Percentiles rank a stretch among this genome's conserved stretches.
phyloP scores from a whole-genome alignment of 2,329 filamentous ascomycete species.

The Knoxdaviesia capensis region DNA sequence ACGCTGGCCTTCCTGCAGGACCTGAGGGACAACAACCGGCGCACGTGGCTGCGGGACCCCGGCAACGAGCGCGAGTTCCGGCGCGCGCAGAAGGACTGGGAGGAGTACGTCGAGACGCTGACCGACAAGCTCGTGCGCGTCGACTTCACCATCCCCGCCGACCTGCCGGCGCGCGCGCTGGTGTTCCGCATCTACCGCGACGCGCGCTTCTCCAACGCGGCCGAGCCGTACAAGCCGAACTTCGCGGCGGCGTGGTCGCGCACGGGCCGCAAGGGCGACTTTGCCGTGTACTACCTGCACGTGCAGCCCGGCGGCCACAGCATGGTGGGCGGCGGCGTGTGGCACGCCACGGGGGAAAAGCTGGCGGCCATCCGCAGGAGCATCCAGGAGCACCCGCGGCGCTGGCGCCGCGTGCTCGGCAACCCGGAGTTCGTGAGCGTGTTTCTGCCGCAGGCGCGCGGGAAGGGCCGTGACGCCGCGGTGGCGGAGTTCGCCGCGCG shows the following conservation, averaged over 20 bases:
- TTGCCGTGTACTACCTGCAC: constrained; percentile 78
- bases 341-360: constrained; percentile 52
- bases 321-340: constrained; percentile 66
- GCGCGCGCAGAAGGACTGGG: constrained; percentile 60
- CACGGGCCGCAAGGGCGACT: constrained; percentile 70
- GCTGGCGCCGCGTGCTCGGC: constrained; percentile 47
- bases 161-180: constrained; percentile 69
- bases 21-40: constrained; percentile 37
- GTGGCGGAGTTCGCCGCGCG: constrained; percentile 48
- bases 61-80: constrained; percentile 67
- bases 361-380: constrained; percentile 48
- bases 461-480: constrained; percentile 27
- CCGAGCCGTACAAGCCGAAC: constrained; percentile 76
- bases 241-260: constrained; percentile 77
- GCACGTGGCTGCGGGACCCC: constrained; percentile 40
- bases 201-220: constrained; percentile 65
- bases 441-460: constrained; percentile 33
- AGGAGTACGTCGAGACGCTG: constrained; percentile 53
- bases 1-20: constrained; percentile 37
- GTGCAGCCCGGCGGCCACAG: constrained; percentile 50
- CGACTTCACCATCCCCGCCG: constrained; percentile 70
- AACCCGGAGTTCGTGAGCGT: constrained; percentile 37
- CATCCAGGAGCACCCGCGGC: constrained; percentile 52
- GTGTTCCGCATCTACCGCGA: constrained; percentile 80
- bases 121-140: constrained; percentile 48